phyloP scores from a whole-genome alignment of 192 early-diverging fungal genomes.

The Gaertneriomyces semiglobifer region DNA sequence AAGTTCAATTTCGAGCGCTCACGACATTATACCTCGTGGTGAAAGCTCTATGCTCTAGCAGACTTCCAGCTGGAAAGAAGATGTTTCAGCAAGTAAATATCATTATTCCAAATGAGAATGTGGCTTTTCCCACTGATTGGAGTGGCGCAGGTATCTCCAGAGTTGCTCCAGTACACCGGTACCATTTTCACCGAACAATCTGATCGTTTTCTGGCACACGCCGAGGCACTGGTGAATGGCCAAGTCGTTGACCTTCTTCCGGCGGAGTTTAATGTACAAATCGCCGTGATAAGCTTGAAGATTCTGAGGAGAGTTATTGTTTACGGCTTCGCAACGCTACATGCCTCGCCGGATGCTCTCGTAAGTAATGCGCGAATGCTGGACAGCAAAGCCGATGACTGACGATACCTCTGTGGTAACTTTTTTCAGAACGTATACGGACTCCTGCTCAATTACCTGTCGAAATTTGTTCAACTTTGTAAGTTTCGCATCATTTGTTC shows the following conservation, averaged over 20 bases:
- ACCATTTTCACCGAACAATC: slow-evolving; percentile 63
- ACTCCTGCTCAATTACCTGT: slow-evolving; percentile 43
- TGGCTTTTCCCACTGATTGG: not conserved
- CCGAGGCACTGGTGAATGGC: slow-evolving; percentile 23
- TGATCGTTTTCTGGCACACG: slow-evolving; percentile 47
- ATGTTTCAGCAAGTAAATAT: slow-evolving; percentile 49
- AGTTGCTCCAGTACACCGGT: slow-evolving; percentile 64
- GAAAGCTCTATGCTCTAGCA: slow-evolving; percentile 70
- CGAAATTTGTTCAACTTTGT: slow-evolving; percentile 53
- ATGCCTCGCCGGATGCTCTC: slow-evolving; percentile 35
- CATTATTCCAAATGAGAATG: slow-evolving; percentile 12
- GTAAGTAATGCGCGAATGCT: slow-evolving; percentile 7
- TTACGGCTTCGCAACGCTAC: slow-evolving; percentile 54
- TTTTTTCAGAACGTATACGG: too few relatives aligned
- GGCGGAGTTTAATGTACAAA: slow-evolving; percentile 48
- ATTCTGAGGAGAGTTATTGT: slow-evolving; percentile 73
- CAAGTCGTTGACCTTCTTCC: slow-evolving; percentile 25
- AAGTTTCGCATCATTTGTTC: slow-evolving; percentile 38
- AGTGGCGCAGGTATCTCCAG: slow-evolving; percentile 61
- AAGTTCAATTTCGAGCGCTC: slow-evolving; percentile 66
- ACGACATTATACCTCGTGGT: slow-evolving; percentile 72
- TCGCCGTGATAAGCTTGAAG: slow-evolving; percentile 67
- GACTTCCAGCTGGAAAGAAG: slow-evolving; percentile 59
- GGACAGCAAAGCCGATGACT: too few relatives aligned
- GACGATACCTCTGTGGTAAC: too few relatives aligned